Conservation (phyloP, 2,329 filamentous ascomycete genomes). For the Alternaria gansuensis region DNA sequence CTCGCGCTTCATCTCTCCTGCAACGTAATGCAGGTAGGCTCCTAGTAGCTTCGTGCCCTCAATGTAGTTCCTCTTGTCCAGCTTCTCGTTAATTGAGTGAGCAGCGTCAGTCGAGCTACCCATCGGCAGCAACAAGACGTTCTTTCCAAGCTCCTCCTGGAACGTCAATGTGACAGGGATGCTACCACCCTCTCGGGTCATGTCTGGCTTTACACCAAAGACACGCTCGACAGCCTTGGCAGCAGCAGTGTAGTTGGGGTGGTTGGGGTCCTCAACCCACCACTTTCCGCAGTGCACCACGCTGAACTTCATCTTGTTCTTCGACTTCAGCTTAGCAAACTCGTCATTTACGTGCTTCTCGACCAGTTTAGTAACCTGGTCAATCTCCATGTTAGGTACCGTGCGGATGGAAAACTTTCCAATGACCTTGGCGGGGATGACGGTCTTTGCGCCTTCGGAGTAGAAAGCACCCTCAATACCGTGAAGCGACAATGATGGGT, state of each 20-base stretch:
- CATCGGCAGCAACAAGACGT: slow-evolving; percentile 94
- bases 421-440: slow-evolving; percentile 96
- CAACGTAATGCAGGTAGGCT: slow-evolving; percentile 94
- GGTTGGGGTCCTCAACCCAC: slow-evolving; percentile 97
- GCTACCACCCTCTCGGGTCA: slow-evolving; percentile 95
- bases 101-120: slow-evolving; percentile 95
- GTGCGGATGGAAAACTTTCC: slow-evolving; percentile 99
- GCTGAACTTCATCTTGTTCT: slow-evolving; percentile 86
- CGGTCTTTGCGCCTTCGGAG: slow-evolving; percentile 92
- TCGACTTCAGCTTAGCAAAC: slow-evolving; percentile 86
- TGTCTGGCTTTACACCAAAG: slow-evolving; percentile 91
- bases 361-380: slow-evolving; percentile 85
- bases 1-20: slow-evolving; percentile 75
- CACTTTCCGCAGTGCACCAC: slow-evolving; percentile 94
- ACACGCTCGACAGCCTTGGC: slow-evolving; percentile 96
- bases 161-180: slow-evolving; percentile 98
- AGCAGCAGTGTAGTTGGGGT: slow-evolving; percentile 98
- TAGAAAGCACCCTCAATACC: slow-evolving; percentile 96
- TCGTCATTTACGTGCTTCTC: slow-evolving; percentile 83
- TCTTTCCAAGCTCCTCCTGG: slow-evolving; percentile 97
- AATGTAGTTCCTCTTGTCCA: slow-evolving; percentile 97
- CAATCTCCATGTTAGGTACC: slow-evolving; percentile 95
- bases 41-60: slow-evolving; percentile 96
- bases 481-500: slow-evolving; percentile 91
- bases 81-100: slow-evolving; percentile 98